Base-by-base conservation (phyloP, 1,284 basidiomycete species). In the Malassezia psittaci region DNA sequence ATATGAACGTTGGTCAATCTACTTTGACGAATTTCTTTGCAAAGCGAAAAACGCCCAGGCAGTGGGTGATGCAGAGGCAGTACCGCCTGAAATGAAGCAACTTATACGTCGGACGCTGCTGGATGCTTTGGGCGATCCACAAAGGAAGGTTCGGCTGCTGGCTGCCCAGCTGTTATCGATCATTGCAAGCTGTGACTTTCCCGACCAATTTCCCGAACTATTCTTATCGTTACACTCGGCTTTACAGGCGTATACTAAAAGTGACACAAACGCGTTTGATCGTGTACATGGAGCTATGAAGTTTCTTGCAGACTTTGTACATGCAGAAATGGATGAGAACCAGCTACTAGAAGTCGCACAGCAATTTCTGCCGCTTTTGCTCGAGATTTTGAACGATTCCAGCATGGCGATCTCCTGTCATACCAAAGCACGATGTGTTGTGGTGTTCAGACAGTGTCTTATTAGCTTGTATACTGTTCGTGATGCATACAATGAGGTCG, bases 391-490 rank as follows among this genome's bases (percentile, higher is more conserved):
- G 3, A 57, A 51, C 2, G 59, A 63, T 42, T 44, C 53, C 18
- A 43, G 60, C 4, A 43, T 32, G 8, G 47, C 41, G 29, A 57
- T 67, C 57, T 57, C 64, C n/a, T 47, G 65, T 2, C 52, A 59
- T 36, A 55, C 67, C 6, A 59, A 90, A 37, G 83, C 90, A 0
- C 82, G 88, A 43, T 85, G 88, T 1, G 79, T 98, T 11, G 82
- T 85, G 11, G 88, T 96, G 36, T 96, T 96, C 77, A 81, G 86
- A 32, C 88, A 96, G 78, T 89, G 90, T 68, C 80, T 96, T 12
- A 83, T 84, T 51, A 86, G 89, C 9, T 79, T 96, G 16, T 90
- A 85, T 76, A 96, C 91, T 84, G 88, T 96, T 57, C 90, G 89
- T 72, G 89, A 90, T 41, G 85, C 88, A 64, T 86, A 90, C 66